phyloP scores from a whole-genome alignment of 306 rosid species.

The Rosa rugosa region DNA sequence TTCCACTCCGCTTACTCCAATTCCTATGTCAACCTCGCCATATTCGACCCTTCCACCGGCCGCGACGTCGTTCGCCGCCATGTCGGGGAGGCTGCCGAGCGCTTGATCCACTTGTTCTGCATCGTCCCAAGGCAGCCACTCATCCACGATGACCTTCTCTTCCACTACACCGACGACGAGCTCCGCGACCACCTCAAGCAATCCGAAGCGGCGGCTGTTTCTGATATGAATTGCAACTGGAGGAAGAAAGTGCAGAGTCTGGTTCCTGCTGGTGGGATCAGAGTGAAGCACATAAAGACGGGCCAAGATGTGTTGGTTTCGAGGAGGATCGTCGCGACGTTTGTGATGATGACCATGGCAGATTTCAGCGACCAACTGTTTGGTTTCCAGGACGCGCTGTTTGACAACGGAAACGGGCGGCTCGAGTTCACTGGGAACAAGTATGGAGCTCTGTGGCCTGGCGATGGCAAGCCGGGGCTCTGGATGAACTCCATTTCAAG shows the following conservation, averaged over 20 bases:
- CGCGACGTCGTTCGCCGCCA: slow-evolving; percentile 57
- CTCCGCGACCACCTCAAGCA: slow-evolving; percentile 52
- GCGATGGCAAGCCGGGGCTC: slow-evolving; percentile 76
- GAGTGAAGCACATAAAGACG: slow-evolving; percentile 61
- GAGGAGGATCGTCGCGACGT: slow-evolving; percentile 62
- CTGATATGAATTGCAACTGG: slow-evolving; percentile 40
- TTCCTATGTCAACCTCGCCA: slow-evolving; percentile 88
- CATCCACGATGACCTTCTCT: slow-evolving; percentile 77
- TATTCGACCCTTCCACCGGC: slow-evolving; percentile 79
- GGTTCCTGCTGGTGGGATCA: slow-evolving; percentile 57
- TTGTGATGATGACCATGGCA: slow-evolving; percentile 77
- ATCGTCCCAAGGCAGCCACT: slow-evolving; percentile 70
- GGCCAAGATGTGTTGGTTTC: slow-evolving; percentile 67
- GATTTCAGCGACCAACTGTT: slow-evolving; percentile 80
- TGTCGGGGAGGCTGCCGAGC: slow-evolving; percentile 67
- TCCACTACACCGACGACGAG: slow-evolving; percentile 59
- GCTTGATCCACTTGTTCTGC: slow-evolving; percentile 71
- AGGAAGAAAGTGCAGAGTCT: slow-evolving; percentile 58
- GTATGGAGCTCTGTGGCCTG: slow-evolving; percentile 63
- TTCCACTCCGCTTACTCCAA: slow-evolving; percentile 95
- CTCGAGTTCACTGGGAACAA: slow-evolving; percentile 65
- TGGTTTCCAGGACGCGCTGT: slow-evolving; percentile 66
- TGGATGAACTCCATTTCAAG: slow-evolving; percentile 81
- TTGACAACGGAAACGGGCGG: slow-evolving; percentile 55
- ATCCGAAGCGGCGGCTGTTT: slow-evolving; percentile 22